Evolutionary conservation across 805 yeast species (phyloP).

Genomic region (Candida michaelii): DNA sequence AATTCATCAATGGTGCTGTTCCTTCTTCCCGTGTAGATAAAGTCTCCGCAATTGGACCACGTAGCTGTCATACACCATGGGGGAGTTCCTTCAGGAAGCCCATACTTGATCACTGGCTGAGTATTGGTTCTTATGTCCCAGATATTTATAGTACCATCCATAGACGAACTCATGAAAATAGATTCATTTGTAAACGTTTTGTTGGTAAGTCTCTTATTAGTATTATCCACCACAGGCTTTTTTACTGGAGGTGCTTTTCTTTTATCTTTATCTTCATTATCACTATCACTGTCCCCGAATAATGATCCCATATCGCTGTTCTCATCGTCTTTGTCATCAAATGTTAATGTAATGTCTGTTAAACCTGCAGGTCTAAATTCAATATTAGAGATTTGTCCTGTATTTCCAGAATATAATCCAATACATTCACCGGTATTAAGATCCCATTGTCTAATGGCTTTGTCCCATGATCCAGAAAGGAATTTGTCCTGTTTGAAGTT

Average conservation of each 20-base stretch:
- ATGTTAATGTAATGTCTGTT: conserved; percentile 38
- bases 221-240: conserved; percentile 12
- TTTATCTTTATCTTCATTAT: conserved; percentile 16
- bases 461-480: conserved; percentile 91
- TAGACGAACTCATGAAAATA: conserved; percentile 73
- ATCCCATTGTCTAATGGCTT: conserved; percentile 79
- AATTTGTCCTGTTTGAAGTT: conserved; percentile 62
- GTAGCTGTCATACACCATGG: conserved; percentile 93
- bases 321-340: conserved; percentile 20
- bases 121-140: conserved; percentile 70
- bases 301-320: conserved; percentile 46
- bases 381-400: conserved; percentile 79
- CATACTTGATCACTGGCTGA: conserved; percentile 46
- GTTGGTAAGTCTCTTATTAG: conserved; percentile 14
- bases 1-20: conserved; percentile 83
- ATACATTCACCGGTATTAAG: conserved; percentile 63
- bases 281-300: conserved; percentile 48
- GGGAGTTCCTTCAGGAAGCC: conserved; percentile 66
- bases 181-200: conserved; percentile 37
- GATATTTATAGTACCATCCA: conserved; percentile 76
- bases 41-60: conserved; percentile 85
- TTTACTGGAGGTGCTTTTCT: conserved; percentile 12
- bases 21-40: conserved; percentile 81
- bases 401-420: conserved; percentile 51
- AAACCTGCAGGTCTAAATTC: conserved; percentile 67